phyloP scores from a whole-genome alignment of 371 early-diverging fungal species.

The Saksenaea oblongispora region DNA sequence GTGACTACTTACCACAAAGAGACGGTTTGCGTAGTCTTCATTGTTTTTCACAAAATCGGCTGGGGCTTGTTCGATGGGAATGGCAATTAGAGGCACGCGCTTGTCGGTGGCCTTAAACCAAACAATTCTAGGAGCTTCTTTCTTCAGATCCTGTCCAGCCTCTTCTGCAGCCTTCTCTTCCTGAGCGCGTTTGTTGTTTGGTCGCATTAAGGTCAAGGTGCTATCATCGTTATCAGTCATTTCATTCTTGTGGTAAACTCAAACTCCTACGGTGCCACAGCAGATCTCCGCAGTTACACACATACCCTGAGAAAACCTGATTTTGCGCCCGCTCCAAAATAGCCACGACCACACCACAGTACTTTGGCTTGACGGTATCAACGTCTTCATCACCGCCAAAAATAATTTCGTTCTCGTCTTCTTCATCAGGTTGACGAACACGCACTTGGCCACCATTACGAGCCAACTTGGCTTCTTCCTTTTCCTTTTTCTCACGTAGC shows the following conservation, averaged over 20 bases:
- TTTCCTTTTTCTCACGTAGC: slow-evolving; percentile 55
- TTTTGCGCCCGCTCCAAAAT: slow-evolving; percentile 65
- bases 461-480: slow-evolving; percentile 52
- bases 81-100: slow-evolving; percentile 78
- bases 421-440: slow-evolving; percentile 47
- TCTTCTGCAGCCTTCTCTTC: slow-evolving; percentile 47
- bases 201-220: slow-evolving; percentile 56
- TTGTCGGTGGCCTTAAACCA: slow-evolving; percentile 90
- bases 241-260: background rate
- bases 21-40: slow-evolving; percentile 50
- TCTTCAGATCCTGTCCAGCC: slow-evolving; percentile 29
- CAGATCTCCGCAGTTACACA: slow-evolving; percentile 4
- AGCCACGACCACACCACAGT: slow-evolving; percentile 69
- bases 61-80: slow-evolving; percentile 73
- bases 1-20: slow-evolving; percentile 39
- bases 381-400: slow-evolving; percentile 61
- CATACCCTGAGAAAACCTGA: slow-evolving; percentile 64
- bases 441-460: slow-evolving; percentile 48
- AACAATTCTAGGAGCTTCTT: slow-evolving; percentile 56
- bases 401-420: slow-evolving; percentile 51
- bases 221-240: slow-evolving; percentile 18
- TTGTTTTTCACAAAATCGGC: slow-evolving; percentile 67
- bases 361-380: slow-evolving; percentile 58
- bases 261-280: slow-evolving; percentile 3
- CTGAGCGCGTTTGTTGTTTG: slow-evolving; percentile 60